These are phyloP conservation scores for Mucor racemosus DNA, from an alignment of 371 early-diverging fungal species.

Conservation along the genomic window DNA sequence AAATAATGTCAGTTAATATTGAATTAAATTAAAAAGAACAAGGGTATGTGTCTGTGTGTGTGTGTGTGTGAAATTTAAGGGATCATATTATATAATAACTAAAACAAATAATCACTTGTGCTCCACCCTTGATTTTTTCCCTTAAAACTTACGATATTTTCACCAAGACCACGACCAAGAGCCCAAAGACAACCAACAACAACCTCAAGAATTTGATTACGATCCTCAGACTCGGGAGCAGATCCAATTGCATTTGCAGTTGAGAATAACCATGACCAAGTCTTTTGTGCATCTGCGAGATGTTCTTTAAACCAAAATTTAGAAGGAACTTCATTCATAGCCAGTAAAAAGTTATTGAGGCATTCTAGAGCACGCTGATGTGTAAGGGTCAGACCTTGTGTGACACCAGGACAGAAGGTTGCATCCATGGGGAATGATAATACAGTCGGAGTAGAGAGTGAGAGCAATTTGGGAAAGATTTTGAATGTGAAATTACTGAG, in stretches of 20 bases:
- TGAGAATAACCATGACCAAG: constrained; percentile 71
- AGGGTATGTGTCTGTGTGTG: not conserved
- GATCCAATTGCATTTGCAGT: constrained; percentile 46
- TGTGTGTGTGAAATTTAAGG: constrained; percentile 15
- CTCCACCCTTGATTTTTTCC: constrained; percentile 6
- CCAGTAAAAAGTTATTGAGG: constrained; percentile 77
- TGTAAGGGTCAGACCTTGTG: constrained; percentile 55
- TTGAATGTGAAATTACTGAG: constrained; percentile 50
- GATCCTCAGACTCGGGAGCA: constrained; percentile 38
- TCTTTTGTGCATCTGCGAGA: constrained; percentile 53
- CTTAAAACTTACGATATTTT: constrained; percentile 55
- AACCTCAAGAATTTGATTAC: constrained; percentile 60
- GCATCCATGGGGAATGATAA: constrained; percentile 55
- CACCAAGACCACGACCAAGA: constrained; percentile 69
- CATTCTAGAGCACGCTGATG: constrained; percentile 77
- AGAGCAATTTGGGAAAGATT: constrained; percentile 58
- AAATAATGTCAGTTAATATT: not conserved
- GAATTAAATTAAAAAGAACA: not conserved
- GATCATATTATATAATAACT: constrained; percentile 15
- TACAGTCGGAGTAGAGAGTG: constrained; percentile 57
- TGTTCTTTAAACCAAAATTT: constrained; percentile 72
- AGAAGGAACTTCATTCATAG: constrained; percentile 70
- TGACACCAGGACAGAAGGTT: constrained; percentile 46
- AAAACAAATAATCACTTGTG: constrained; percentile 4
- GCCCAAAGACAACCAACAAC: constrained; percentile 79